These are phyloP conservation scores for Termitomyces eurrhizus DNA, from an alignment of 768 basidiomycete genomes.

Conservation along the genomic window DNA sequence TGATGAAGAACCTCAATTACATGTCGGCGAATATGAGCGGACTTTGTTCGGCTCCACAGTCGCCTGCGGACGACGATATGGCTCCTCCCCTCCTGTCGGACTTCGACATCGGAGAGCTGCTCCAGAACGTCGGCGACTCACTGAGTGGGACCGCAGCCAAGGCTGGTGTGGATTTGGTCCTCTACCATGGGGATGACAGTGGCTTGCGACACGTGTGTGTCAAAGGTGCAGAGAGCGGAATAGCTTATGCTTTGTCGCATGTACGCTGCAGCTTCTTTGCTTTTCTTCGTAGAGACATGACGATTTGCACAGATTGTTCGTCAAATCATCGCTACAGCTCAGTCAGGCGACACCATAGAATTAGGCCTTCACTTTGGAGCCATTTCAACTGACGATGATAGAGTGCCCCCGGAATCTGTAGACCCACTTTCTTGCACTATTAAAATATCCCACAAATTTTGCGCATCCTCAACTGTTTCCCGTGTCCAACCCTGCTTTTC, in stretches of 20 bases:
- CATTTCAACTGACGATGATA: slow-evolving; percentile 17
- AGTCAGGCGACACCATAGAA: slow-evolving; percentile 78
- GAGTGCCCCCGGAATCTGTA: slow-evolving; percentile 22
- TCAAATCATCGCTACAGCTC: slow-evolving; percentile 71
- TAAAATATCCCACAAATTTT: slow-evolving; percentile 47
- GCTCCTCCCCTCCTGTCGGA: slow-evolving; percentile 40
- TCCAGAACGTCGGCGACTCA: slow-evolving; percentile 87
- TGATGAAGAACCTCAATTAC: slow-evolving; percentile 93
- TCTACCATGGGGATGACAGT: slow-evolving; percentile 81
- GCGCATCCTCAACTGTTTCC: slow-evolving; percentile 21
- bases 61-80: background rate
- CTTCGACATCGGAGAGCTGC: slow-evolving; percentile 88
- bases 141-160: slow-evolving; percentile 81
- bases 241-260: slow-evolving; percentile 79
- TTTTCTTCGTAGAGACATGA: slow-evolving; percentile 16
- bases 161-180: slow-evolving; percentile 82
- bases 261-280: slow-evolving; percentile 45
- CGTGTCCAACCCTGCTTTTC: slow-evolving; percentile 40
- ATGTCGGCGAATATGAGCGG: slow-evolving; percentile 80
- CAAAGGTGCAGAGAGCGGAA: slow-evolving; percentile 78
- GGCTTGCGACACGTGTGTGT: slow-evolving; percentile 86
- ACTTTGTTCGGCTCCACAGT: slow-evolving; percentile 30
- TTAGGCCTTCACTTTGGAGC: slow-evolving; percentile 64
- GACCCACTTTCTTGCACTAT: slow-evolving; percentile 39
- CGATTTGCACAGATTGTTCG: slow-evolving; percentile 61